Evolutionary conservation across 1,284 basidiomycete species (phyloP).

Genomic region (Somion occarium): DNA sequence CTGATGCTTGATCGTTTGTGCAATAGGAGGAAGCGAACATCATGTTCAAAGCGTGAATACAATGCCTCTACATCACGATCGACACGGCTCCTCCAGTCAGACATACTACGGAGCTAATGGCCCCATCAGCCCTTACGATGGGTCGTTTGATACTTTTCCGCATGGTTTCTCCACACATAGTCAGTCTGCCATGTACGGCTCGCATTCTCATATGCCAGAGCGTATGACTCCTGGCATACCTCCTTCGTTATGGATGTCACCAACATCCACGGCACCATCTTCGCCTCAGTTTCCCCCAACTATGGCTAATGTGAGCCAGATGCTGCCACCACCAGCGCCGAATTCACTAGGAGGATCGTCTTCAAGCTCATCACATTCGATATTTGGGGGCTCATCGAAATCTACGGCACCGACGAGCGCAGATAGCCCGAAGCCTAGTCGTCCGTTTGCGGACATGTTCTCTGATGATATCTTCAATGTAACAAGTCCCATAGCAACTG

Average conservation of each 20-base stretch:
- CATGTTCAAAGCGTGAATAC: constrained; percentile 9
- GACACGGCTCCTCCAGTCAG: constrained; percentile 19
- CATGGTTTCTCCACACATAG: constrained; percentile 8
- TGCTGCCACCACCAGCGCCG: constrained; percentile 23
- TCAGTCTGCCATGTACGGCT: constrained; percentile 2
- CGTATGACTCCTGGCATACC: constrained; percentile 53
- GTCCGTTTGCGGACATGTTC: constrained; percentile 65
- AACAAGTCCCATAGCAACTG: constrained; percentile 31
- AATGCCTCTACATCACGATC: constrained; percentile 11
- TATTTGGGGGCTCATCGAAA: constrained; percentile 21
- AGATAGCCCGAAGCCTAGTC: constrained; percentile 28
- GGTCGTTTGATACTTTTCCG: constrained; percentile 3
- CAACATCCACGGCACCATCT: constrained; percentile 44
- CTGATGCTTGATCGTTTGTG: not conserved
- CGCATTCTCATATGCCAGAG: constrained; percentile 37
- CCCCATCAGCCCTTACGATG: constrained; percentile 11
- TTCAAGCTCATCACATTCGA: constrained; percentile 24
- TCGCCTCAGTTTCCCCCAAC: constrained; percentile 33
- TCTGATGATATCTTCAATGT: constrained; percentile 58
- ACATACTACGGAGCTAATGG: too few relatives aligned
- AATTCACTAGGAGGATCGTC: constrained; percentile 22
- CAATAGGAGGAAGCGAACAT: constrained; percentile 12
- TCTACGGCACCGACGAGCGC: constrained; percentile 25
- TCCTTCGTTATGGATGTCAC: constrained; percentile 80
- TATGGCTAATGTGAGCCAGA: constrained; percentile 25